Conservation (phyloP, 352 stramenopile genomes). For the Phytophthora colocasiae region DNA sequence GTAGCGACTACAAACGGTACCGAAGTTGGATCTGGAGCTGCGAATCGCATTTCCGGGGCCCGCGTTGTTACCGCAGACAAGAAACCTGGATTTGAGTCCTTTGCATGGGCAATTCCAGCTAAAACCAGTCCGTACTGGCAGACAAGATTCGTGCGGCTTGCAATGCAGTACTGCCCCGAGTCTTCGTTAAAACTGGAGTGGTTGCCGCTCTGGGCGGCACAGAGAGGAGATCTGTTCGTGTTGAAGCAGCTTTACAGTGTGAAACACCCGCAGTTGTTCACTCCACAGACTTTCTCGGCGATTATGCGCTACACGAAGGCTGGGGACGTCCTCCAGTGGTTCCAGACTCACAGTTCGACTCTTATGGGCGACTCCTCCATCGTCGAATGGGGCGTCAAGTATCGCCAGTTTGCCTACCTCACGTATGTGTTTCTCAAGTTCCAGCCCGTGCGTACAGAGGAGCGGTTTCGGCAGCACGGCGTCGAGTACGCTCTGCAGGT, state of each 20-base stretch:
- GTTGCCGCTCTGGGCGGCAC: slow-evolving; percentile 42
- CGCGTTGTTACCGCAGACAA: slow-evolving; percentile 10
- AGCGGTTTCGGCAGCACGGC: slow-evolving; percentile 35
- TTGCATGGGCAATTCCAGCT: slow-evolving; percentile 40
- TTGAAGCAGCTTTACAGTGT: slow-evolving; percentile 32
- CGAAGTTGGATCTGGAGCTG: slow-evolving; percentile 4
- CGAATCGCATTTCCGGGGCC: slow-evolving; percentile 12
- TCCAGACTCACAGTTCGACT: slow-evolving; percentile 31
- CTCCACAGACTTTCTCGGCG: slow-evolving; percentile 35
- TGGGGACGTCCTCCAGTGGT: slow-evolving; percentile 42
- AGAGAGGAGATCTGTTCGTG: slow-evolving; percentile 39
- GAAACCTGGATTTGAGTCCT: slow-evolving; percentile 24
- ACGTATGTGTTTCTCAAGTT: slow-evolving; percentile 37
- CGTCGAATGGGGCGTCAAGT: slow-evolving; percentile 45
- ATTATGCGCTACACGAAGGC: slow-evolving; percentile 46
- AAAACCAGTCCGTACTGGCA: slow-evolving; percentile 43
- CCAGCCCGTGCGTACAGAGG: slow-evolving; percentile 20
- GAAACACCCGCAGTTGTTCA: slow-evolving; percentile 45
- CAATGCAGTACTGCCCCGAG: slow-evolving; percentile 30
- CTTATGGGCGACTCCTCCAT: slow-evolving; percentile 29
- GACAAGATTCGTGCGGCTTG: slow-evolving; percentile 31
- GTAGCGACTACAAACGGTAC: slow-evolving; percentile 17
- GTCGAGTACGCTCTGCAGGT: slow-evolving; percentile 41
- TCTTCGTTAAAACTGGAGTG: slow-evolving; percentile 32
- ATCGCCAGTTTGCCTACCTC: slow-evolving; percentile 39